A percentile compares a stretch with the other conserved stretches of the same genome.
These are phyloP conservation scores for Aurantiochytrium sp. DNA, from an alignment of 108 stramenopile genomes.

Conservation along the genomic window DNA sequence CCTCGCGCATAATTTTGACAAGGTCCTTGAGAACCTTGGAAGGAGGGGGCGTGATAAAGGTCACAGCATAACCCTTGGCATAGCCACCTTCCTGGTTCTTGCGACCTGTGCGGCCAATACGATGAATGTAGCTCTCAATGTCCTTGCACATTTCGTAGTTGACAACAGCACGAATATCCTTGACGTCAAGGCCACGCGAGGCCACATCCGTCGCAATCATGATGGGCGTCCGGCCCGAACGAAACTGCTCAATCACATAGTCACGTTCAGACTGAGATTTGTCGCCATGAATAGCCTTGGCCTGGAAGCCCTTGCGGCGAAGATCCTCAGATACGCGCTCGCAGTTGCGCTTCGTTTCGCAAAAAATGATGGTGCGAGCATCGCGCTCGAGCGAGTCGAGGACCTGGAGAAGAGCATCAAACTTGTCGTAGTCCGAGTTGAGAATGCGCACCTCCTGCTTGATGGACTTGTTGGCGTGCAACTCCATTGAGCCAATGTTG, in stretches of 20 bases:
- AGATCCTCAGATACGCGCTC: conserved; percentile 83
- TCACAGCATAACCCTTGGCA: conserved; percentile 79
- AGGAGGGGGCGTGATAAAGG: conserved; percentile 86
- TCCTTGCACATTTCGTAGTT: conserved; percentile 55
- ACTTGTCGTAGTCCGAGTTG: conserved; percentile 24
- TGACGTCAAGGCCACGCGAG: conserved; percentile 90
- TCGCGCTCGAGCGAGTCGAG: conserved; percentile 66
- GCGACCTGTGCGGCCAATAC: conserved; percentile 98
- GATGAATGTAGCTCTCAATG: conserved; percentile 79
- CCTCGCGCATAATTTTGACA: conserved; percentile 43
- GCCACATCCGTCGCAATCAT: conserved; percentile 98
- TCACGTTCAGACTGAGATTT: conserved; percentile 97
- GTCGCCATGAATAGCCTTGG: conserved; percentile 92
- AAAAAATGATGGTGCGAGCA: conserved; percentile 87
- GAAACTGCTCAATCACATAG: conserved; percentile 88
- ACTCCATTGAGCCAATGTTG: conserved; percentile 92
- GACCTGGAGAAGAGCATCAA: conserved; percentile 35
- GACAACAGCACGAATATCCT: conserved; percentile 69
- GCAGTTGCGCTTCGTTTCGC: conserved; percentile 92
- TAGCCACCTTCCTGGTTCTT: conserved; percentile 60
- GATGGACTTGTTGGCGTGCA: conserved; percentile 92
- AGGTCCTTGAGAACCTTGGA: conserved; percentile 64
- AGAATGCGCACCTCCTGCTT: conserved; percentile 82
- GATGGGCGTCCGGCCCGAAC: conserved; percentile 65
- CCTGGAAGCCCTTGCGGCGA: conserved; percentile 77